Base-by-base conservation (phyloP, 2,329 filamentous ascomycete genomes). In the Fusarium sterilihyphosum region DNA sequence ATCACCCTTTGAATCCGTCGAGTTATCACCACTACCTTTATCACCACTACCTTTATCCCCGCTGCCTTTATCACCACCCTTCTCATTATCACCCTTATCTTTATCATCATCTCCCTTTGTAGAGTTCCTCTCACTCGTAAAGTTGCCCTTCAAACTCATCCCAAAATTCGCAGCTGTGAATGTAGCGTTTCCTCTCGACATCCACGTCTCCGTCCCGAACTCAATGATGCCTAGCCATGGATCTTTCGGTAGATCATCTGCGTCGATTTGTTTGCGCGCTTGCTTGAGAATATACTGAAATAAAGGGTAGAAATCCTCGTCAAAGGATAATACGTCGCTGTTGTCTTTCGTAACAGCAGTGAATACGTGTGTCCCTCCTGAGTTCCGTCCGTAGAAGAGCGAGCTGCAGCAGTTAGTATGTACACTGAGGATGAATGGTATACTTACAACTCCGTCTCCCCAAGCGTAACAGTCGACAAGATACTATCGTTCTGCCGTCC, bases 151-250 rank as follows among this genome's bases (percentile, higher is more conserved):
- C 8, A 78, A 29, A 13, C 65, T 37, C 77, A 78, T 78, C 5
- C 40, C 64, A 38, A 78, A 78, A 29, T 78, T 75, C 2, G 77
- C 75, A 11, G 77, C 75, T 13, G 74, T 78, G 8, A 78, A 78
- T 1, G 77, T 78, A 1, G 77, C 77, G 26, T 78, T 78, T 3
- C 75, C 77, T 1, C 65, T 58, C 0, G 77, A 78, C 16, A 74
- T 47, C 77, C 77, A 78, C 4, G 77, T 78, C 31, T 78, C 77
- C 0, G 77, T 71, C 4, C 77, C 77, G 12, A 78, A 78, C 38
- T 78, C 77, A 1, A 78, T 62, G 2, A 78, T 68, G 0, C 77
- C 77, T 0, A 78, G 3, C 40, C 65, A 78, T 4, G 77, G 75
- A 17, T 78, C 59, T 12, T 74, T 74, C 2, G 77, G 77, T 3